These are phyloP conservation scores for Lipomyces chichibuensis DNA, from an alignment of 805 yeast genomes.

Conservation along the genomic window DNA sequence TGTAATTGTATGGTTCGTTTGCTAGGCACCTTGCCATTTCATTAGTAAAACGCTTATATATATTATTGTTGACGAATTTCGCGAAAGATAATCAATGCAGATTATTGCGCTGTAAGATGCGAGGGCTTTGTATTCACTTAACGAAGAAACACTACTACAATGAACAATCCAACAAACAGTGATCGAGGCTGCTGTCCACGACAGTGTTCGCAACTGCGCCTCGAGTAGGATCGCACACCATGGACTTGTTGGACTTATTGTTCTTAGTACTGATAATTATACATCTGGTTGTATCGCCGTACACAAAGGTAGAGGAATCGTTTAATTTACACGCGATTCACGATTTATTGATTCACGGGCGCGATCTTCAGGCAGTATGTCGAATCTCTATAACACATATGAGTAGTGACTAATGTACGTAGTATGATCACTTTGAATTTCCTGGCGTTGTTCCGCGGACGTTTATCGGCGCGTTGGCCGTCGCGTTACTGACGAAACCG, in stretches of 20 bases:
- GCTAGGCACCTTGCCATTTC: neutral
- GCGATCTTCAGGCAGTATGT: slow-evolving; percentile 41
- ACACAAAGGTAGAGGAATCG: slow-evolving; percentile 91
- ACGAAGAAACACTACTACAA: no score
- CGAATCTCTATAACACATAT: neutral
- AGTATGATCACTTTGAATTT: slow-evolving; percentile 74
- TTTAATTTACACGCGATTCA: slow-evolving; percentile 88
- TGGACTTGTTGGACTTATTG: slow-evolving; percentile 44
- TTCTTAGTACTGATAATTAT: slow-evolving; percentile 53
- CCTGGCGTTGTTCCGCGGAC: slow-evolving; percentile 92
- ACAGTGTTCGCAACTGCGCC: neutral
- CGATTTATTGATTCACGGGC: slow-evolving; percentile 72
- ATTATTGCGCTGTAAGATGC: no score
- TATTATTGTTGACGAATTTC: neutral
- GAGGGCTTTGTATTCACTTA: no score
- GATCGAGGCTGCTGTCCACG: neutral
- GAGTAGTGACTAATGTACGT: slow-evolving; percentile 31
- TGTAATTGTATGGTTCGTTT: neutral
- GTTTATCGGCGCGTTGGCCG: slow-evolving; percentile 67
- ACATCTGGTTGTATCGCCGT: slow-evolving; percentile 68
- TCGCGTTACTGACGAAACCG: slow-evolving; percentile 55
- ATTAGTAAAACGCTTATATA: no score
- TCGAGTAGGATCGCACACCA: neutral
- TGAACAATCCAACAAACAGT: neutral
- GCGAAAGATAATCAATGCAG: no score